Percentiles rank a stretch among this genome's conserved stretches.
phyloP scores from a whole-genome alignment of 306 rosid genomes.

The Senna siamea region DNA sequence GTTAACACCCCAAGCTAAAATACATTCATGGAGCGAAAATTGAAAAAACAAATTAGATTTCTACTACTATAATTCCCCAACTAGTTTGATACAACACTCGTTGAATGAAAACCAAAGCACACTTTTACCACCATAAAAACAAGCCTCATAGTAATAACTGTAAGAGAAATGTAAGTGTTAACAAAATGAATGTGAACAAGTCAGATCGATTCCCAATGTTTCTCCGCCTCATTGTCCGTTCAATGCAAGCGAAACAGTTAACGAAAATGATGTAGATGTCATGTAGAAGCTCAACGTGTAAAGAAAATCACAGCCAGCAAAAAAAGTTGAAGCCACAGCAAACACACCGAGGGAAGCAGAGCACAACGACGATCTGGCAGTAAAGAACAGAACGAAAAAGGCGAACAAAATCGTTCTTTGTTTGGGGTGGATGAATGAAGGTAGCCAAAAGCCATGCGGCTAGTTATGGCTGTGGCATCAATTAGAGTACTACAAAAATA shows the following conservation, averaged over 20 bases:
- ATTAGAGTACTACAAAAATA: background rate
- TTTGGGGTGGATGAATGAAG: background rate
- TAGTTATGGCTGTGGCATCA: background rate
- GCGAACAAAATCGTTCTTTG: too few relatives aligned
- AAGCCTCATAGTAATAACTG: background rate
- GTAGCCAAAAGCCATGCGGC: background rate
- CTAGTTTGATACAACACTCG: background rate
- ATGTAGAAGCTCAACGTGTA: background rate
- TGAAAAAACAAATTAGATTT: background rate
- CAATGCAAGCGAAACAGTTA: background rate
- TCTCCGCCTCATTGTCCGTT: background rate
- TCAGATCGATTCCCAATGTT: conserved; percentile 12
- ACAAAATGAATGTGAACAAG: conserved; percentile 1
- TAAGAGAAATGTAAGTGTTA: background rate
- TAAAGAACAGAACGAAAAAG: background rate
- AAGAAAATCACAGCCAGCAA: background rate
- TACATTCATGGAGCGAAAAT: too few relatives aligned
- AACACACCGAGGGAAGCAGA: background rate
- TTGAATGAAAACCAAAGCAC: background rate
- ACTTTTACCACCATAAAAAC: background rate
- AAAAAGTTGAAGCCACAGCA: background rate
- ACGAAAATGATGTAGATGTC: too few relatives aligned
- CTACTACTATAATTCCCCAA: background rate
- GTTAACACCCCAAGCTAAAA: too few relatives aligned
- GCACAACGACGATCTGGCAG: background rate